Evolutionary conservation across 768 basidiomycete species (phyloP), one percentile per base, ranked within the genome.

Genomic region (Tylopilus intermedius): DNA sequence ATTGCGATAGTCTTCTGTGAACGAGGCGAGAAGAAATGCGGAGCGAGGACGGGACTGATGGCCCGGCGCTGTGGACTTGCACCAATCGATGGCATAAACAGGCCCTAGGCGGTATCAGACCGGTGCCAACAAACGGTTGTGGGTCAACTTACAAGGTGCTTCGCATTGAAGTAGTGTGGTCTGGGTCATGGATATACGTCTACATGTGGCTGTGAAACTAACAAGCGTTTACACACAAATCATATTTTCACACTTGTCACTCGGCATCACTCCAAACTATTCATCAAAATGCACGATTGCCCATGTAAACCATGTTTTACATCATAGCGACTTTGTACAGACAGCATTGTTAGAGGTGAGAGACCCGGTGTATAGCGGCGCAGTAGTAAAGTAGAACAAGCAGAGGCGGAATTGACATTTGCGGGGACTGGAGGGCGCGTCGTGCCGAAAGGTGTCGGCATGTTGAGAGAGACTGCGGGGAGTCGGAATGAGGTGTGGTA

Each of bases 81-180:
- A 91, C 90, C 90, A 93, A 67, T 92, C 90, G 47, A 93, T 69
- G 58, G 87, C 82, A 63, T 90, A 85, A 37, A 92, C 84, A 55
- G 90, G 88, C 88, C 89, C 91, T 92, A 18, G 39, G 47, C 49
- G 58, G 56, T 11, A 47, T 69, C 57, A 65, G 61, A 44, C 60
- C 49, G 33, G 33, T 24, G 43, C 51, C 33, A 27, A 49, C 13
- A 35, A 7, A 39, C 10, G 13, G 59, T n/a, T 8, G 39, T 32
- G 46, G 40, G n/a, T 49, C 27, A 48, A 72, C 88, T 78, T 70
- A 90, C 90, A 90, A 45, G 87, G 88, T 40, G 90, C 86, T 72
- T 91, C 90, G 67, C 90, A 91, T 56, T 89, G 86, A 52, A 91
- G 78, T 59, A 87, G 63, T 4, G 83, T 82, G 30, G 83, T 83